Evolutionary conservation across 495 filamentous ascomycete genomes (phyloP), one percentile per base, ranked within the genome.

Genomic region (Penicillium samsonianum): DNA sequence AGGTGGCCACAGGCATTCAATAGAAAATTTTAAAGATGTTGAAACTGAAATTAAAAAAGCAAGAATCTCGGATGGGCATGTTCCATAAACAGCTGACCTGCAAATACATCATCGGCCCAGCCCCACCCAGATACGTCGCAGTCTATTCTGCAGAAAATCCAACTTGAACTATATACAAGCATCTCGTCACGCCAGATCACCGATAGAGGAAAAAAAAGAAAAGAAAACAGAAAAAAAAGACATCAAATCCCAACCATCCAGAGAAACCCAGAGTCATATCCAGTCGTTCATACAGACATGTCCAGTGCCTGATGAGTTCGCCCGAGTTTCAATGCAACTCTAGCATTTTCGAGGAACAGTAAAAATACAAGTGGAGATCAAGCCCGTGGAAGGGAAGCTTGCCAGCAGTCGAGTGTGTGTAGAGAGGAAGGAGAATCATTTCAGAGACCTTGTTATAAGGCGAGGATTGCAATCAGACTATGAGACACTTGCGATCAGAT

Each of bases 251-350:
- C 57, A 71, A 56, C 64, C 57, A 63, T 58, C 56, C 47, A 55
- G 45, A 57, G 43, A 63, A 40, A 62, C 57, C 61, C 61, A 65
- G 61, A 60, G 67, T 69, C 68, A 74, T 70, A 69, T 74, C 60
- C 70, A 73, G 69, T 73, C 68, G 52, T 71, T 71, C 69, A 67
- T 67, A 67, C 61, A 67, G 57, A 62, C 68, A 73, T 69, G 55
- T 66, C 68, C 66, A 62, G 62, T 66, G 62, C 59, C 68, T 63
- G 65, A 69, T 64, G 64, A 58, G 61, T 62, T 55, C 45, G 59
- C 57, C 62, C 57, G 55, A 63, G 57, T 52, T 35, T 51, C 48
- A 57, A 50, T 45, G 56, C 54, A 50, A 55, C 55, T 63, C 65
- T 58, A 64, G 67, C 60, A 64, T 68, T 68, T 73, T 66, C 50